Conservation (phyloP, 331 rosid species). For the Acacia concinna region DNA sequence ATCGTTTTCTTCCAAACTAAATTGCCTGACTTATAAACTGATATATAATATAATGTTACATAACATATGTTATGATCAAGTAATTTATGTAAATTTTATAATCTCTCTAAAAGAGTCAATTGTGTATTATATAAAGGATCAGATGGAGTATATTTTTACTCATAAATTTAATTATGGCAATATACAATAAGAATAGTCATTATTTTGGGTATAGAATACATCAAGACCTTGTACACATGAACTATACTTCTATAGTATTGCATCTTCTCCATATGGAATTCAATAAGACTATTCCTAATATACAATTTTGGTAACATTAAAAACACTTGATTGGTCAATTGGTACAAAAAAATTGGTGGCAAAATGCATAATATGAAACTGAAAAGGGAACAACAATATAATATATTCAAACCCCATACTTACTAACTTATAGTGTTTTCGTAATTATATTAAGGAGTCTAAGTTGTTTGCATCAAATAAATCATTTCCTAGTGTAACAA, state of each 20-base stretch:
- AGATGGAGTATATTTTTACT: not conserved
- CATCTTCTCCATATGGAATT: not conserved
- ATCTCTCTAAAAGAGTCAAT: no score
- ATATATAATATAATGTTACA: no score
- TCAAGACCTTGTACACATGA: not conserved
- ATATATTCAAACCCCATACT: not conserved
- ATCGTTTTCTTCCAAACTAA: no score
- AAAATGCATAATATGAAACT: not conserved
- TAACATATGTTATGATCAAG: no score
- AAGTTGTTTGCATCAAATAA: not conserved
- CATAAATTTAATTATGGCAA: not conserved
- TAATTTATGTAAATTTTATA: no score
- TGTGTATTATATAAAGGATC: no score
- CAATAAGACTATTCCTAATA: not conserved
- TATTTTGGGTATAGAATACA: not conserved
- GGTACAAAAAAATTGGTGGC: not conserved
- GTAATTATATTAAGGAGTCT: not conserved
- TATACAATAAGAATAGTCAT: not conserved
- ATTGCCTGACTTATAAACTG: no score
- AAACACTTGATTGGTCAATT: not conserved
- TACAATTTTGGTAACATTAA: not conserved
- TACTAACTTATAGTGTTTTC: not conserved
- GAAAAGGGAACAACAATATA: not conserved
- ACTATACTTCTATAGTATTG: not conserved
- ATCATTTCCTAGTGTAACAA: not conserved